These are phyloP conservation scores for Ustilago loliicola DNA, from an alignment of 1,284 basidiomycete genomes.

Conservation along the genomic window DNA sequence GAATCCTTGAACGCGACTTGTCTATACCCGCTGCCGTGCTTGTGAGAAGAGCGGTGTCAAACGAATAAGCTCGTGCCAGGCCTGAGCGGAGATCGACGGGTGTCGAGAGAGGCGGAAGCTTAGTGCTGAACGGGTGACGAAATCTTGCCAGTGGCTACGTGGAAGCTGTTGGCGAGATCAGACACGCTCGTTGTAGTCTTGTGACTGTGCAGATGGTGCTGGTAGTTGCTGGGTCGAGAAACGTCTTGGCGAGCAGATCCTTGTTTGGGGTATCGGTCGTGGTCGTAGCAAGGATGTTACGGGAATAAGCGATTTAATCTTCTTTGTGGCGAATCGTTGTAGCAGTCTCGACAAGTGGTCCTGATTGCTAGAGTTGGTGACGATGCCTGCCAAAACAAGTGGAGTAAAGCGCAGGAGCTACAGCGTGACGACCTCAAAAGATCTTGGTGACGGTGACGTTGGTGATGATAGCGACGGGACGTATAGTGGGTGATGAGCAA, in stretches of 20 bases:
- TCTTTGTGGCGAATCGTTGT: neutral
- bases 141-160: neutral
- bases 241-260: neutral
- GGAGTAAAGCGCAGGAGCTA: neutral
- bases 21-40: constrained; percentile 4
- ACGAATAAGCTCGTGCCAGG: constrained; percentile 23
- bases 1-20: constrained; percentile 18
- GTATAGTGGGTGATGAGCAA: neutral
- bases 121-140: neutral
- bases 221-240: neutral
- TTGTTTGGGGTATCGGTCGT: neutral
- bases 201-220: neutral
- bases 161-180: neutral
- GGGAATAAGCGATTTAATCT: neutral
- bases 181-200: neutral
- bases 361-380: neutral
- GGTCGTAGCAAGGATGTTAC: neutral
- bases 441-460: neutral
- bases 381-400: neutral
- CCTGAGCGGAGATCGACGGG: constrained; percentile 25
- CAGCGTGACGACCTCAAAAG: neutral
- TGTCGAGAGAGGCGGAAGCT: constrained; percentile 5
- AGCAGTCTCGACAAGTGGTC: no score
- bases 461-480: constrained; percentile 5
- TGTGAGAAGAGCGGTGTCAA: neutral